phyloP scores from a whole-genome alignment of 78 protist genomes.

The Dictyostelium firmibasis region DNA sequence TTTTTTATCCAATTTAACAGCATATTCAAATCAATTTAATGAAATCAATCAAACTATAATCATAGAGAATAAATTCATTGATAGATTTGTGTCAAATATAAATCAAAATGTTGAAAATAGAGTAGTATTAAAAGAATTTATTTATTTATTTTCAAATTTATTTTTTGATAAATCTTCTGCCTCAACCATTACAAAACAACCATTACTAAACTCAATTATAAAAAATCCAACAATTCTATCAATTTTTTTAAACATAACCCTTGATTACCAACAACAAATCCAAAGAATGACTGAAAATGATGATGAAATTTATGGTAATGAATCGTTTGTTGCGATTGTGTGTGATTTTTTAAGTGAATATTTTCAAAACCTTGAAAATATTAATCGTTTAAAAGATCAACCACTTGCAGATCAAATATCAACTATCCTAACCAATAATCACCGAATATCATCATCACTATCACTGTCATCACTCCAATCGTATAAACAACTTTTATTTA shows the following conservation, averaged over 20 bases:
- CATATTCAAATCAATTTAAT: neutral
- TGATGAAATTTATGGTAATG: neutral
- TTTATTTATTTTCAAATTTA: neutral
- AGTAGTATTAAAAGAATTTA: neutral
- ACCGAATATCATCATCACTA: neutral
- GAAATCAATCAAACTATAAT: neutral
- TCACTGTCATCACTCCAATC: neutral
- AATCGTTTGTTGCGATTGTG: neutral
- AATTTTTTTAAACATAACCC: no score
- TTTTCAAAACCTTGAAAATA: neutral
- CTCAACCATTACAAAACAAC: neutral
- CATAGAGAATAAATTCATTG: neutral
- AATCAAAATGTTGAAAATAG: neutral
- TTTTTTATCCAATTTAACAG: constrained; percentile 15
- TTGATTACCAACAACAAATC: neutral
- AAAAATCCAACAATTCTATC: neutral
- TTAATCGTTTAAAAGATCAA: neutral
- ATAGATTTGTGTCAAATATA: neutral
- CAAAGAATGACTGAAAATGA: neutral
- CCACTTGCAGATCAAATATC: neutral
- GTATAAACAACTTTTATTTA: neutral
- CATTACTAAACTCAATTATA: neutral
- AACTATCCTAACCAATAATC: neutral
- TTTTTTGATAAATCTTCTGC: neutral
- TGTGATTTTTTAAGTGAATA: neutral